These are phyloP conservation scores for Vitis hybrid DNA, from an alignment of 177 flowering plant genomes.

Conservation along the genomic window DNA sequence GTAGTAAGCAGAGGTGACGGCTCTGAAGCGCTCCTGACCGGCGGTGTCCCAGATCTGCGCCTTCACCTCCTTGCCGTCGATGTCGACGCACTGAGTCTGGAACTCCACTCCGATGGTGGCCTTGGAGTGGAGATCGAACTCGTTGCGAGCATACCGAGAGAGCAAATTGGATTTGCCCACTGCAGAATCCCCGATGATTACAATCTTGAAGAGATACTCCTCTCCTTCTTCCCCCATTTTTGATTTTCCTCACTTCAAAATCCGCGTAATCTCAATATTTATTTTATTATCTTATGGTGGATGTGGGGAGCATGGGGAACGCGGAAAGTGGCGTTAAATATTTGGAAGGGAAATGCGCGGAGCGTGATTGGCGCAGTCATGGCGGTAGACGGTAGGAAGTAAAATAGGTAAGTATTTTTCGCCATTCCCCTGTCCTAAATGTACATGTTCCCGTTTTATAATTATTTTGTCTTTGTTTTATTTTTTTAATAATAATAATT, in stretches of 20 bases:
- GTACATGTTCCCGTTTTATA: no score
- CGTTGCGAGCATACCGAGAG: constrained; percentile 40
- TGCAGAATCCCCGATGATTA: constrained; percentile 40
- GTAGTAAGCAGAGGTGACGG: constrained; percentile 45
- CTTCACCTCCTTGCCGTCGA: constrained; percentile 42
- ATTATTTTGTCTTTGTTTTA: no score
- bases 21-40: constrained; percentile 43
- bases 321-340: no score
- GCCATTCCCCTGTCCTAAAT: no score
- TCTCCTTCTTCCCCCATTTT: constrained; percentile 31
- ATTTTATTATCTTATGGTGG: no score
- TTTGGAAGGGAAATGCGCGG: no score
- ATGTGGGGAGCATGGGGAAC: no score
- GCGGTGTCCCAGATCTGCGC: constrained; percentile 55
- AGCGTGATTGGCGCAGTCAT: no score
- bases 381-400: no score
- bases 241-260: no score
- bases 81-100: constrained; percentile 42
- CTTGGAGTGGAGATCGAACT: constrained; percentile 40
- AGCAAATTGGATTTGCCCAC: constrained; percentile 41
- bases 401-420: no score
- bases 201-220: constrained; percentile 46
- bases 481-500: no score
- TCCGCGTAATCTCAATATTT: background rate
- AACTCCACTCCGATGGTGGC: constrained; percentile 46